Evolutionary conservation across 495 filamentous ascomycete species (phyloP).

Genomic region (Penicillium egyptiacum): DNA sequence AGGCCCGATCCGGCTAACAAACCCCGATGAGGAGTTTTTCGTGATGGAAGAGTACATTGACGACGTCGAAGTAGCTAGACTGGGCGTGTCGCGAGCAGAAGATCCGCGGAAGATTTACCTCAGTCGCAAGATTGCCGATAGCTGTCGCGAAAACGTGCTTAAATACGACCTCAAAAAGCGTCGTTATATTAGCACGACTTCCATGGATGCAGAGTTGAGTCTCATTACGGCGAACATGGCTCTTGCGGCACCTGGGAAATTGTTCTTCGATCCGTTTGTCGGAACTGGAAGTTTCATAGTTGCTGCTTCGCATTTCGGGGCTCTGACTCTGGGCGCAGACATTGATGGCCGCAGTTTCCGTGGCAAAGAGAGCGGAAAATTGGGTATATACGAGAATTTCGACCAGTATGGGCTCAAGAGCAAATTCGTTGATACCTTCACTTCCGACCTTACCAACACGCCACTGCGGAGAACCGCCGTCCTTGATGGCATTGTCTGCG

Average conservation of each 20-base stretch:
- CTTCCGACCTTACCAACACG: conserved; percentile 86
- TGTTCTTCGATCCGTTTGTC: conserved; percentile 92
- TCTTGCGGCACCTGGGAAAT: conserved; percentile 72
- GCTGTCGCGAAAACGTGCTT: conserved; percentile 62
- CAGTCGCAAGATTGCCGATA: conserved; percentile 63
- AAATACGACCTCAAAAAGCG: conserved; percentile 91
- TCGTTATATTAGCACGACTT: conserved; percentile 89
- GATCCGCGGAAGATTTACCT: conserved; percentile 66
- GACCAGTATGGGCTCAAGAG: conserved; percentile 71
- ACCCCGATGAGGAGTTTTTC: conserved; percentile 69
- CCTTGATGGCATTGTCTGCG: conserved; percentile 92
- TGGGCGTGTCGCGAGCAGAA: conserved; percentile 25
- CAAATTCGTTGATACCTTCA: conserved; percentile 71
- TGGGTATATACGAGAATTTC: conserved; percentile 72
- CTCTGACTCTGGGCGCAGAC: conserved; percentile 76
- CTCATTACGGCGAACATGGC: conserved; percentile 92
- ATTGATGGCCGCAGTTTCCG: conserved; percentile 88
- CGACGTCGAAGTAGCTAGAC: conserved; percentile 30
- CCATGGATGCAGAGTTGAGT: conserved; percentile 92
- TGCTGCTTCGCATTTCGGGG: conserved; percentile 86
- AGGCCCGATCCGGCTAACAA: conserved; percentile 71
- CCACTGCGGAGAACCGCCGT: conserved; percentile 61
- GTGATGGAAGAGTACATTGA: conserved; percentile 77
- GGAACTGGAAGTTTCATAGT: conserved; percentile 91
- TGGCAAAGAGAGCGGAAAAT: conserved; percentile 54